Base-by-base conservation (phyloP, 257 asterid species). In the Sherardia arvensis region DNA sequence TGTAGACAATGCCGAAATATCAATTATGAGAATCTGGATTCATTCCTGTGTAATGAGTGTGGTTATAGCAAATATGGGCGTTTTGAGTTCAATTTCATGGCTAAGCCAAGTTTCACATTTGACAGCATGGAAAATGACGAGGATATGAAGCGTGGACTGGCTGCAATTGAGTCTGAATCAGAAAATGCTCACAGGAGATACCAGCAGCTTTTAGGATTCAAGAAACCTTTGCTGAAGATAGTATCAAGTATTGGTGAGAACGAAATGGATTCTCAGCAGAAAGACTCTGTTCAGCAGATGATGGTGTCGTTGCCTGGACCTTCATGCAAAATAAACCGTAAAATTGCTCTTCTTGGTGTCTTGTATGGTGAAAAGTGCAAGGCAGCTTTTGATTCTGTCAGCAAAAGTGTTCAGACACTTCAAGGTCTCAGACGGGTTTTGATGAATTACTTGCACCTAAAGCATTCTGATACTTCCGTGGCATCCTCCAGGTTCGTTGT, bases 31-130 rank as follows among this genome's bases (percentile, higher is more conserved):
- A 93, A 90, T 80, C 96, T 84, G 4, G 99, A 93, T 82, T 93
- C 97, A 62, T 93, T 93, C 76, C 73, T 93, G 66, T 93, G 99
- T 84, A 93, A 93, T 66, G 99, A 93, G 79, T 93, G 99, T 75
- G 99, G 99, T 65, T 93, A 85, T 68, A 93, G 99, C 80, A 93
- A 93, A 80, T 93, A 85, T 84, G 99, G 99, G 32, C 97, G 99
- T 53, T 93, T 90, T 69, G 99, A 93, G 74, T 93, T 93, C 79
- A 90, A 85, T 73, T 93, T 93, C 78, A 90, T 87, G 96, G 99
- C 99, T 51, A 93, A 87, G 74, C 99, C 99, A 69, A 93, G 99
- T 75, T 93, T 93, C 70, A 79, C 91, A 58, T 93, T 93, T 78
- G 99, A 93, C 79, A 81, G 83, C 87, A 93, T 93, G 99, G 97